Percentiles rank a stretch among this genome's conserved stretches.
phyloP scores from a whole-genome alignment of 148 eudicot genomes.

The Persicaria tinctoria region DNA sequence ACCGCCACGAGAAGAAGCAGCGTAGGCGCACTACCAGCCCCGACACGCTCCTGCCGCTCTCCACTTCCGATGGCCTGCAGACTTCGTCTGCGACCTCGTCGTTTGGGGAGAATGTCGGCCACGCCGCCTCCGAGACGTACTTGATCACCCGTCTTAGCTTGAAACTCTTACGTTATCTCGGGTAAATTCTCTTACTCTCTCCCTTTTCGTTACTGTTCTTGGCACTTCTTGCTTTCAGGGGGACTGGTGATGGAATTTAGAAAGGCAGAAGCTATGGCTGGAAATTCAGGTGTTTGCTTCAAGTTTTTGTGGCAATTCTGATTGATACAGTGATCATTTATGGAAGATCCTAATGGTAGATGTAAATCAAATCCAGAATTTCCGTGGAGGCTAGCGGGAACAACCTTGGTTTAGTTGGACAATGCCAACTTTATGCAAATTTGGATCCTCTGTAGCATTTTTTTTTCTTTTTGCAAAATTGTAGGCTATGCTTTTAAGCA shows the following conservation, averaged over 20 bases:
- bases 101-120: constrained; percentile 21
- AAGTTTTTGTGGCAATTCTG: background rate
- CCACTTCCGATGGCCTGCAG: background rate
- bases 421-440: background rate
- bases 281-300: background rate
- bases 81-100: background rate
- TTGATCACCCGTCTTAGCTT: constrained; percentile 22
- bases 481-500: background rate
- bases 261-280: background rate
- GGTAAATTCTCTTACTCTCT: constrained; percentile 18
- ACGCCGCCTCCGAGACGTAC: constrained; percentile 22
- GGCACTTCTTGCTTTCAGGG: no score
- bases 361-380: background rate
- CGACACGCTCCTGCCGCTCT: constrained; percentile 17
- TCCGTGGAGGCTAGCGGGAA: background rate
- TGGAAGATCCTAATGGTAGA: background rate
- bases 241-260: no score
- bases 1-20: constrained; percentile 19
- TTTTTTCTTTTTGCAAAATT: background rate
- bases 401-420: background rate
- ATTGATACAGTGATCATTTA: background rate
- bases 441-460: background rate
- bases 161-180: constrained; percentile 30
- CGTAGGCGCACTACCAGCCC: constrained; percentile 36
- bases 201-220: background rate